A percentile compares a stretch with the other conserved stretches of the same genome.
These are phyloP conservation scores for Irpex rosettiformis DNA, from an alignment of 1,284 basidiomycete species.

Conservation along the genomic window DNA sequence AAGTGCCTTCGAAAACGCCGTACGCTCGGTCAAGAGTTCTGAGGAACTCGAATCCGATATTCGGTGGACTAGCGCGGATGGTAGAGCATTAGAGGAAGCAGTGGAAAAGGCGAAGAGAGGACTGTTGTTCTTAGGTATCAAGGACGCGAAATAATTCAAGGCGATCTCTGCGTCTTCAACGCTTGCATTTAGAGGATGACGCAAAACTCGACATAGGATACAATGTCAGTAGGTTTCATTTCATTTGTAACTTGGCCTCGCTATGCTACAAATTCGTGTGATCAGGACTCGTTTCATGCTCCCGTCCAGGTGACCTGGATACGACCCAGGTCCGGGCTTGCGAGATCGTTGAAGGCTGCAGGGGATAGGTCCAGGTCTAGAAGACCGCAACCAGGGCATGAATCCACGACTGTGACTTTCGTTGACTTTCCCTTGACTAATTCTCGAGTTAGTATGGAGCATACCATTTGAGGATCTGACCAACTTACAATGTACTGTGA, in stretches of 20 bases:
- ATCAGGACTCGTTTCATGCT: not conserved
- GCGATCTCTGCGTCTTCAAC: not conserved
- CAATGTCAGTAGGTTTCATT: not conserved
- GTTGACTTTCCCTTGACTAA: constrained; percentile 28
- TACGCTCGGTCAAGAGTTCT: constrained; percentile 51
- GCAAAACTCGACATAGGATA: not conserved
- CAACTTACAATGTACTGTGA: constrained; percentile 22
- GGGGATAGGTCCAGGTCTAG: constrained; percentile 40
- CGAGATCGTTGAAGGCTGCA: constrained; percentile 37
- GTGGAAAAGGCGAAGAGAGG: constrained; percentile 79
- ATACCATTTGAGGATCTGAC: not conserved
- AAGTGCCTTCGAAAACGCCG: constrained; percentile 66
- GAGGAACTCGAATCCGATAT: constrained; percentile 43
- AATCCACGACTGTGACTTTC: constrained; percentile 37
- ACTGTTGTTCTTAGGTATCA: constrained; percentile 79
- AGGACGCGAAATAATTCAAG: constrained; percentile 24
- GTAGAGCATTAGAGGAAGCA: constrained; percentile 71
- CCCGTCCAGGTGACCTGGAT: constrained; percentile 20
- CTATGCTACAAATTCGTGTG: not conserved
- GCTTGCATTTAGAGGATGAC: too few relatives aligned
- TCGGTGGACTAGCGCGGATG: constrained; percentile 76
- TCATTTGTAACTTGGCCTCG: not conserved
- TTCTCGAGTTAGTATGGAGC: not conserved
- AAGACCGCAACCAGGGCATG: constrained; percentile 37
- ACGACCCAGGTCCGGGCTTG: constrained; percentile 22